A percentile compares a stretch with the other conserved stretches of the same genome.
Evolutionary conservation across 179 eudicot species (phyloP).

Genomic region (Beta lomatogona): DNA sequence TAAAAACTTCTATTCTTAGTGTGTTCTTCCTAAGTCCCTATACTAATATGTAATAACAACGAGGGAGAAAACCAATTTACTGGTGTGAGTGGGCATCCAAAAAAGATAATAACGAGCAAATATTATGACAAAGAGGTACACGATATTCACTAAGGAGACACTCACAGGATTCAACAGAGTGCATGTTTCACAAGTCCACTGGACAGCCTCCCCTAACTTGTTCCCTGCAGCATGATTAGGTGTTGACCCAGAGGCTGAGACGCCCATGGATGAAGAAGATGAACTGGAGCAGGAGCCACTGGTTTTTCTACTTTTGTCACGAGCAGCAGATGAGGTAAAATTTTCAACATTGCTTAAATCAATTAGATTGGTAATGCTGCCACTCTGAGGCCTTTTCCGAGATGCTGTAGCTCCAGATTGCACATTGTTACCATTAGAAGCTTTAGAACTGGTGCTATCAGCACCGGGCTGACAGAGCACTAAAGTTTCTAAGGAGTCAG

Average conservation of each 20-base stretch:
- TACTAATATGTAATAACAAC: neutral
- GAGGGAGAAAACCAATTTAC: neutral
- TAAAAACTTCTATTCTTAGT: neutral
- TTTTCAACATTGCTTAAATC: constrained; percentile 38
- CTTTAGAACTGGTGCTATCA: constrained; percentile 38
- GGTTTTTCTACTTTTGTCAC: constrained; percentile 33
- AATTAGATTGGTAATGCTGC: constrained; percentile 29
- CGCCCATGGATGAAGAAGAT: constrained; percentile 25
- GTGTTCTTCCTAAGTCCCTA: neutral
- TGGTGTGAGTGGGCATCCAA: neutral
- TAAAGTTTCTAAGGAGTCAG: constrained; percentile 34
- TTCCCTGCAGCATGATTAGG: constrained; percentile 11
- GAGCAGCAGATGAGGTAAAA: constrained; percentile 19
- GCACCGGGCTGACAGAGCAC: constrained; percentile 19
- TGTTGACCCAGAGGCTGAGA: constrained; percentile 36
- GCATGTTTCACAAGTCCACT: constrained; percentile 81
- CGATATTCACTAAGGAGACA: neutral
- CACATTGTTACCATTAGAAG: constrained; percentile 20
- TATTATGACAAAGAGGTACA: neutral
- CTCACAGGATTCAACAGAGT: constrained; percentile 89
- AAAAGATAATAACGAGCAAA: neutral
- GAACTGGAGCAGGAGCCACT: constrained; percentile 21
- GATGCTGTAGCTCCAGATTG: constrained; percentile 29
- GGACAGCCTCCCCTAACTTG: constrained; percentile 23
- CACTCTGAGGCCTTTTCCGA: constrained; percentile 47